Evolutionary conservation across 257 asterid species (phyloP), one percentile per base, ranked within the genome.

Genomic region (Rubia yunnanensis): DNA sequence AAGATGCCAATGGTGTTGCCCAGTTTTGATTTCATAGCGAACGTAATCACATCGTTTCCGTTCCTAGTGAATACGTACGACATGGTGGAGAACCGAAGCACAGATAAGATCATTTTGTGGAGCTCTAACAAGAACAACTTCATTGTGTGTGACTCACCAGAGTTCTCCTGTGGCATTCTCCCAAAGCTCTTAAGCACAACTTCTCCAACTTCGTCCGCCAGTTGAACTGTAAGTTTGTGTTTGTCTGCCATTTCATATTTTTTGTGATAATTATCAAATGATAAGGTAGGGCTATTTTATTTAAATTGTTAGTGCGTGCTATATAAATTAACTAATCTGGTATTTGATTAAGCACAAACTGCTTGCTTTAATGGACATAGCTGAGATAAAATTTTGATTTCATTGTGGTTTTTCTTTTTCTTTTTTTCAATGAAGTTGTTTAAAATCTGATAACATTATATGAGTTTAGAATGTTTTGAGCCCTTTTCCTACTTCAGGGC

Each of bases 121-220:
- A 79, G 95, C 63, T 63, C 82, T 27, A 79, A 82, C 15, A 82
- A 84, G 57, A 88, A 86, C 58, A 88, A 88, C 66, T 88, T n/a
- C n/a, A n/a, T n/a, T n/a, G n/a, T n/a, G n/a, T n/a, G n/a, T n/a
- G n/a, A n/a, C n/a, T n/a, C n/a, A 85, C 69, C 89, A 17, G 92
- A 81, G 76, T 86, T 88, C 66, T 85, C 87, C 9, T 77, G 65
- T 41, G 83, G 78, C 44, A 74, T 88, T 78, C 76, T 88, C 60
- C 96, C 96, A 0, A 84, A 84, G 72, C 78, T 81, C 70, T 88
- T 86, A 88, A 88, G 92, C 96, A 88, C 59, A 88, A 88, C 71
- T 88, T 83, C 81, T 85, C 95, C 79, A 88, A 94, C 74, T 88
- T 88, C 53, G 91, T 88, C 71, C 89, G 91, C 52, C 75, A 77